These are phyloP conservation scores for Mortierella alpina DNA, from an alignment of 192 early-diverging fungal species.

Conservation along the genomic window DNA sequence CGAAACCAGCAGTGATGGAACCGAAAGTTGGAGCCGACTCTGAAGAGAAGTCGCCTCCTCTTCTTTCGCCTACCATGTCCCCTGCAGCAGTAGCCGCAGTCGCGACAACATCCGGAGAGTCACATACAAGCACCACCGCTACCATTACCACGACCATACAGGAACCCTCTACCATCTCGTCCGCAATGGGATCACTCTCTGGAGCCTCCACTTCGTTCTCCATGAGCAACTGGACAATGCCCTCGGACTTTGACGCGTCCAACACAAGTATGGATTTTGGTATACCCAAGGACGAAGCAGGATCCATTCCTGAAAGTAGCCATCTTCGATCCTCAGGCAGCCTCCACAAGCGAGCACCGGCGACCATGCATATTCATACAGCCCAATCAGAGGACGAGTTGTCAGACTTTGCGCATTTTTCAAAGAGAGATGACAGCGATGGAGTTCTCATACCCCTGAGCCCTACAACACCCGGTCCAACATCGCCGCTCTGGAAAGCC, in stretches of 20 bases:
- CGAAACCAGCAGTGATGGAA: not conserved
- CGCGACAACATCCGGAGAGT: not conserved
- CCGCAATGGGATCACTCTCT: conserved; percentile 1
- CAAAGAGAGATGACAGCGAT: not conserved
- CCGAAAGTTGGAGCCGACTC: not conserved
- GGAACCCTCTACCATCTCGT: not conserved
- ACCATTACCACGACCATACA: not conserved
- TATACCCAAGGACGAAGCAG: too few species aligned
- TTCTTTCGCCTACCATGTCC: too few species aligned
- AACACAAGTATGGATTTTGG: too few species aligned
- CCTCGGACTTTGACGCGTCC: conserved; percentile 18
- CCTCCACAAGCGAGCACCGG: conserved; percentile 10
- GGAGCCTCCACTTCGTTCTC: conserved; percentile 19
- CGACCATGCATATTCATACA: conserved; percentile 10
- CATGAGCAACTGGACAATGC: conserved; percentile 51
- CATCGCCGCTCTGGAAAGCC: not conserved
- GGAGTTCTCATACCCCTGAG: conserved; percentile 4
- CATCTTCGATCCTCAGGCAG: not conserved
- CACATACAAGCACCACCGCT: too few species aligned
- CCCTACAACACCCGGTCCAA: not conserved
- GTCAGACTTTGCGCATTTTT: not conserved
- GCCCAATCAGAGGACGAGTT: not conserved
- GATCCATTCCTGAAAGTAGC: not conserved
- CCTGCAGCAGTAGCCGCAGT: not conserved
- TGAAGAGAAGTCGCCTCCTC: not conserved